phyloP scores from a whole-genome alignment of 2,329 filamentous ascomycete species.

The Colletotrichum musae region DNA sequence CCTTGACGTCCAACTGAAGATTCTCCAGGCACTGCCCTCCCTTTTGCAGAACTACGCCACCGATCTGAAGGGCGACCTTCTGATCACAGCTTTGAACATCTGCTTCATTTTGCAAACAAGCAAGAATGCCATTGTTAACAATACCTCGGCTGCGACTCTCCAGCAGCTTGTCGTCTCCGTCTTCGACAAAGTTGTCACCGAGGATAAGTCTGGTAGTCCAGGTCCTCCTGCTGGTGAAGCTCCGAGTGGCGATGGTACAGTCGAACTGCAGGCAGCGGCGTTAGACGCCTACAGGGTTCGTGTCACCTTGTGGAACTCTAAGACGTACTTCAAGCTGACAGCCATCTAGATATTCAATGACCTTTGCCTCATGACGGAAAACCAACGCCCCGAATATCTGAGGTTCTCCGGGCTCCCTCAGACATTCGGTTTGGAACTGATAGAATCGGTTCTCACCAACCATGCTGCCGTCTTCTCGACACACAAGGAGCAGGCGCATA shows the following conservation, averaged over 20 bases:
- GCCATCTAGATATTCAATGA: slow-evolving; percentile 82
- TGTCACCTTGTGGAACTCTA: background rate
- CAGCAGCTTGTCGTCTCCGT: slow-evolving; percentile 94
- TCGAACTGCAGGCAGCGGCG: slow-evolving; percentile 81
- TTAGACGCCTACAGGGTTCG: slow-evolving; percentile 85
- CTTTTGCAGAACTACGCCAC: slow-evolving; percentile 90
- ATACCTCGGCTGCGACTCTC: slow-evolving; percentile 95
- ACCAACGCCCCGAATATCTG: slow-evolving; percentile 86
- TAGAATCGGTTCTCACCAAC: slow-evolving; percentile 90
- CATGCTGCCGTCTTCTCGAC: slow-evolving; percentile 84
- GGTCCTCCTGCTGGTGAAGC: slow-evolving; percentile 76
- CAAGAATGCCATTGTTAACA: slow-evolving; percentile 94
- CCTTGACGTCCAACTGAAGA: slow-evolving; percentile 94
- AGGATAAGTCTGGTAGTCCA: slow-evolving; percentile 75
- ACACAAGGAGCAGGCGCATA: slow-evolving; percentile 85
- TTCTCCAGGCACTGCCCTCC: slow-evolving; percentile 91
- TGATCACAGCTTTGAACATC: slow-evolving; percentile 88
- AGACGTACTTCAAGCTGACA: slow-evolving; percentile 26
- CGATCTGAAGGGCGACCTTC: slow-evolving; percentile 83
- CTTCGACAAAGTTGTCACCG: slow-evolving; percentile 89
- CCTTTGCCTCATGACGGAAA: slow-evolving; percentile 88
- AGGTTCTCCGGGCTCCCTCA: slow-evolving; percentile 83
- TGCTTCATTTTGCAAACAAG: slow-evolving; percentile 92
- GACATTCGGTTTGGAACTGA: slow-evolving; percentile 89
- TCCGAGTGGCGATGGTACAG: slow-evolving; percentile 73